Evolutionary conservation across 768 basidiomycete species (phyloP).

Genomic region (Podaxis sp.): DNA sequence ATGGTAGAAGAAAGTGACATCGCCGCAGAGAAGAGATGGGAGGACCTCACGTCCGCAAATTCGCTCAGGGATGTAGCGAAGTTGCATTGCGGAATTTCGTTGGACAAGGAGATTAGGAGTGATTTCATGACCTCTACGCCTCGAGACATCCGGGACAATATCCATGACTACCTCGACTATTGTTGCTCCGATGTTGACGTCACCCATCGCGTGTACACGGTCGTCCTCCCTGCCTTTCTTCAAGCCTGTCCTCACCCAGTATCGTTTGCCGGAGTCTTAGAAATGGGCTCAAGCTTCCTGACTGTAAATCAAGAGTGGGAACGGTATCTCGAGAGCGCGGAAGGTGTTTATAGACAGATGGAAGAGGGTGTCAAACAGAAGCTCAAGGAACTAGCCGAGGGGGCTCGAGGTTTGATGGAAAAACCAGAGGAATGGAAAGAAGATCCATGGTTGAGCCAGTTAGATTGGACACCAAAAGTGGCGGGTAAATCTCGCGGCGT

Average conservation of each 20-base stretch:
- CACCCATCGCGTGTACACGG: conserved; percentile 76
- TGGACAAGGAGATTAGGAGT: conserved; percentile 75
- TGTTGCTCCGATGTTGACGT: conserved; percentile 82
- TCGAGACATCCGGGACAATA: conserved; percentile 56
- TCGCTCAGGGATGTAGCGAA: conserved; percentile 90
- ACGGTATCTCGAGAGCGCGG: conserved; percentile 72
- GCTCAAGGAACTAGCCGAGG: conserved; percentile 64
- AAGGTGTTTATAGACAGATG: conserved; percentile 62
- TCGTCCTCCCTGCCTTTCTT: conserved; percentile 79
- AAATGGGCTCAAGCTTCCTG: conserved; percentile 90
- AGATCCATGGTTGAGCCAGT: conserved; percentile 82
- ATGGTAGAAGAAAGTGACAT: conserved; percentile 24
- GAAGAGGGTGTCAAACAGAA: conserved; percentile 77
- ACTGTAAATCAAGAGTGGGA: conserved; percentile 92
- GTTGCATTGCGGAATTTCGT: conserved; percentile 76
- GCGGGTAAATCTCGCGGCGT: conserved; percentile 68
- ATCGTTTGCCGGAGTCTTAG: conserved; percentile 84
- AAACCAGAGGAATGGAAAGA: conserved; percentile 51
- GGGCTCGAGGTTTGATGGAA: conserved; percentile 60
- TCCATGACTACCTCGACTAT: conserved; percentile 77
- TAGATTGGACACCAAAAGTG: conserved; percentile 93
- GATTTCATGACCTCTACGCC: conserved; percentile 71
- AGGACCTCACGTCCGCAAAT: conserved; percentile 88
- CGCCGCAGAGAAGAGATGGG: conserved; percentile 68
- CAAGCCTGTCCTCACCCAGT: conserved; percentile 86